Evolutionary conservation across 371 early-diverging fungal genomes (phyloP).

Genomic region (Actinomortierella ambigua): DNA sequence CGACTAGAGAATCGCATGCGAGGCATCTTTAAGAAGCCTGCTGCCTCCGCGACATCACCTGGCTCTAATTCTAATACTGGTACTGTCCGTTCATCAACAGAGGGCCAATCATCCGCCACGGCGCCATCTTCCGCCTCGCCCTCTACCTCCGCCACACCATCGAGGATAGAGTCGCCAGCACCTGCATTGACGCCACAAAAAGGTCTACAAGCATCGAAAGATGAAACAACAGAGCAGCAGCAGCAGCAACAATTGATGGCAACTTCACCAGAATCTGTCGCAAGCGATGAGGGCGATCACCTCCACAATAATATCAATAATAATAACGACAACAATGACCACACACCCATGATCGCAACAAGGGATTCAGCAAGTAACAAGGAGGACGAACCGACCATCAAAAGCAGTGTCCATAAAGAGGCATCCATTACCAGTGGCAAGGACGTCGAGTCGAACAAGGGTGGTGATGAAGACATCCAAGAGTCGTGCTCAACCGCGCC

Average conservation of each 20-base stretch:
- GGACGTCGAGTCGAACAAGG: too few species aligned
- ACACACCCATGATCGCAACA: neutral
- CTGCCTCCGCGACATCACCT: constrained; percentile 28
- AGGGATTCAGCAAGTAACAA: neutral
- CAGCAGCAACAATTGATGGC: too few species aligned
- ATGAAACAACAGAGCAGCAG: too few species aligned
- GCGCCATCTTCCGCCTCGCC: constrained; percentile 13
- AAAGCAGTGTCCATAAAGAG: neutral
- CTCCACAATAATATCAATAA: too few species aligned
- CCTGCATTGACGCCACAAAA: too few species aligned
- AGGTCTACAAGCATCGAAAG: too few species aligned
- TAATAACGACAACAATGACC: neutral
- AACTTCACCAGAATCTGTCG: too few species aligned
- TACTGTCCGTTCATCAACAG: constrained; percentile 11
- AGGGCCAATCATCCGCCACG: neutral
- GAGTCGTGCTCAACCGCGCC: neutral
- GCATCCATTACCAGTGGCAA: neutral
- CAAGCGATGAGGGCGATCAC: too few species aligned
- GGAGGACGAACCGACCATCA: neutral
- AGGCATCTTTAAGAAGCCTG: constrained; percentile 37
- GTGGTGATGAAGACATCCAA: too few species aligned
- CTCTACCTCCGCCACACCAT: constrained; percentile 13
- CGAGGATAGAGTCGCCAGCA: neutral
- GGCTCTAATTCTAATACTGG: too few species aligned
- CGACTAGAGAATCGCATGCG: constrained; percentile 41